Percentiles rank a stretch among this genome's conserved stretches.
These are phyloP conservation scores for Hortaea werneckii DNA, from an alignment of 2,329 filamentous ascomycete species.

Conservation along the genomic window DNA sequence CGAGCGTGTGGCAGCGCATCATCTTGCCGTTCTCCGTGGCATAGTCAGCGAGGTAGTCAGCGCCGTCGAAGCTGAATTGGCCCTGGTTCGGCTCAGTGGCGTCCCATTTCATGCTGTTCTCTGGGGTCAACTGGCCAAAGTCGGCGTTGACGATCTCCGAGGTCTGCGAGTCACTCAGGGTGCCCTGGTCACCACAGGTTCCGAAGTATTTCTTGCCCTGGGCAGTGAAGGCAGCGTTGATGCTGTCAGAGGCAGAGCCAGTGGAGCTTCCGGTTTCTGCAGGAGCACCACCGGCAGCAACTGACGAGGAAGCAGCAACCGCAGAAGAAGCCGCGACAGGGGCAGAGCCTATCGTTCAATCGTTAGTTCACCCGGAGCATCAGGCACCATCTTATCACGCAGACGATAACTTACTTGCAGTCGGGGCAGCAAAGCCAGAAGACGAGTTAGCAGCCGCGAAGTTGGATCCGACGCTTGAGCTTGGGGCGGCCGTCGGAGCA, in stretches of 20 bases:
- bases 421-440: no score
- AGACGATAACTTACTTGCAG: no score
- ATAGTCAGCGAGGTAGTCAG: conserved; percentile 52
- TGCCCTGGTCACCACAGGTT: conserved; percentile 45
- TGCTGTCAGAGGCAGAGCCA: conserved; percentile 25
- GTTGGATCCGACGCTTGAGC: no score
- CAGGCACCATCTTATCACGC: no score
- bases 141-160: conserved; percentile 49
- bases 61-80: conserved; percentile 45
- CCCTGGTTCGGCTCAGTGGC: conserved; percentile 39
- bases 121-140: conserved; percentile 56
- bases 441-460: no score
- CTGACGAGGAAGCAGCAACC: not conserved
- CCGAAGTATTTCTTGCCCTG: conserved; percentile 57
- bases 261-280: conserved; percentile 1
- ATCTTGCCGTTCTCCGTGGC: conserved; percentile 47
- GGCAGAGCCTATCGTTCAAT: not conserved
- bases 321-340: not conserved
- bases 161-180: conserved; percentile 40
- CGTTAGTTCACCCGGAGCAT: no score
- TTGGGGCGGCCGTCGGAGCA: no score
- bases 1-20: conserved; percentile 55
- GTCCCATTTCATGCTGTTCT: conserved; percentile 63
- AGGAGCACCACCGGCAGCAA: not conserved
- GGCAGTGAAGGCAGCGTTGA: conserved; percentile 48